These are phyloP conservation scores for Salvia miltiorrhiza DNA, from an alignment of 257 asterid genomes.

Conservation along the genomic window DNA sequence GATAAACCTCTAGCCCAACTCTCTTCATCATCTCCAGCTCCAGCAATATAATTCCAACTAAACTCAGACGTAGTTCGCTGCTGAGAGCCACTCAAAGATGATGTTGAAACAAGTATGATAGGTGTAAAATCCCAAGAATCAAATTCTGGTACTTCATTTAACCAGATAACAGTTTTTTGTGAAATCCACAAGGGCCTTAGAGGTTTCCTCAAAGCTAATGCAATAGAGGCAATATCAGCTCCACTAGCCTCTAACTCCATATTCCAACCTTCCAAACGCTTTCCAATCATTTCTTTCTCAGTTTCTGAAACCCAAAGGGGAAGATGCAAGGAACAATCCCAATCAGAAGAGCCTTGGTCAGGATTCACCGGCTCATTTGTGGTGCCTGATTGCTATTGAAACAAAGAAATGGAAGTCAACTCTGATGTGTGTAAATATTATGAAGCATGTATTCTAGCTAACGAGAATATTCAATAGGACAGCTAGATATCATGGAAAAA, in stretches of 20 bases:
- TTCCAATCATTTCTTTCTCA: constrained; percentile 66
- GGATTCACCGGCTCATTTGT: constrained; percentile 22
- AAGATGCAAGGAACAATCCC: constrained; percentile 94
- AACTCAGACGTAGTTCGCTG: constrained; percentile 73
- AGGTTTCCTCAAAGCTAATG: constrained; percentile 59
- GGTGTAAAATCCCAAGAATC: constrained; percentile 98
- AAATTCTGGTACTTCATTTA: constrained; percentile 87
- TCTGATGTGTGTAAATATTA: neutral
- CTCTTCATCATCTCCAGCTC: constrained; percentile 99
- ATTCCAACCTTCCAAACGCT: constrained; percentile 68
- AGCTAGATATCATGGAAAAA: neutral
- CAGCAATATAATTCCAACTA: constrained; percentile 97
- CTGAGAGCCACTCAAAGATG: constrained; percentile 51
- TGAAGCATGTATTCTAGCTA: neutral
- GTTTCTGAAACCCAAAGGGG: constrained; percentile 90
- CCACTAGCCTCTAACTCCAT: constrained; percentile 74
- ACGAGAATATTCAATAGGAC: neutral
- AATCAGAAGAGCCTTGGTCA: constrained; percentile 29
- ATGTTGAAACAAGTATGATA: constrained; percentile 69
- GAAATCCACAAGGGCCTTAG: constrained; percentile 92
- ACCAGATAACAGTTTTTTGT: constrained; percentile 90
- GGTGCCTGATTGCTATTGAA: constrained; percentile 42
- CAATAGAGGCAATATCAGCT: constrained; percentile 76
- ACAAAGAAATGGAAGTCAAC: constrained; percentile 14
- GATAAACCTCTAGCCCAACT: constrained; percentile 92